Conservation (phyloP, 345 rosid species). For the Ceriops decandra region DNA sequence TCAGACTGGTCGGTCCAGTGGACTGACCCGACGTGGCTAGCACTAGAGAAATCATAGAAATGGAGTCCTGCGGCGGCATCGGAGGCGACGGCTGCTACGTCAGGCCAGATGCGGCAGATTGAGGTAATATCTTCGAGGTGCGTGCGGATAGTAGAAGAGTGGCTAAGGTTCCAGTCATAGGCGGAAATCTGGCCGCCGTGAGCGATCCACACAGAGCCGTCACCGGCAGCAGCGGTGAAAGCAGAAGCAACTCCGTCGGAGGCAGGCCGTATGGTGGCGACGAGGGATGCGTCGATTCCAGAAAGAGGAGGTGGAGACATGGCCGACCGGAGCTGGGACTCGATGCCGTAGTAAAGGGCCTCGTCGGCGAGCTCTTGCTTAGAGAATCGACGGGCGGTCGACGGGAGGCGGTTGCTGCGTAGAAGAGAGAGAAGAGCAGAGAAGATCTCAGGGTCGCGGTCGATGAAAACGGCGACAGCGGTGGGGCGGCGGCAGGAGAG, state of each 20-base stretch:
- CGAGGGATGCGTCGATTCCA: conserved; percentile 72
- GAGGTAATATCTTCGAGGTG: conserved; percentile 71
- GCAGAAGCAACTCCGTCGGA: conserved; percentile 64
- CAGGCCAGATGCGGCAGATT: conserved; percentile 55
- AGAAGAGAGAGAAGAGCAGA: conserved; percentile 75
- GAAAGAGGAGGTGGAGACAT: conserved; percentile 57
- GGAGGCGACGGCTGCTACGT: conserved; percentile 71
- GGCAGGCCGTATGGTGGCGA: conserved; percentile 58
- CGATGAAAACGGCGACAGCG: conserved; percentile 60
- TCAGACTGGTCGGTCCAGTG: conserved; percentile 79
- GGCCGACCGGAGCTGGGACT: conserved; percentile 56
- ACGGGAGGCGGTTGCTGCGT: conserved; percentile 66
- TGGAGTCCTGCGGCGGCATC: conserved; percentile 64
- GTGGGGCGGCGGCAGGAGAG: conserved; percentile 50
- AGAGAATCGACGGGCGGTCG: conserved; percentile 57
- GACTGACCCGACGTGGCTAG: conserved; percentile 56
- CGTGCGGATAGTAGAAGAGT: conserved; percentile 63
- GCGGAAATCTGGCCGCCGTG: conserved; percentile 89
- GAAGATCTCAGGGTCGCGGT: conserved; percentile 94
- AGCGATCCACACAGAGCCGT: conserved; percentile 77
- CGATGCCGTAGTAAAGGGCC: conserved; percentile 82
- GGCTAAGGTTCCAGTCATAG: conserved; percentile 69
- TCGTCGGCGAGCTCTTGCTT: conserved; percentile 85
- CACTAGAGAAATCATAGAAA: conserved; percentile 63
- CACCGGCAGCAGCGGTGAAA: conserved; percentile 56